A percentile compares a stretch with the other conserved stretches of the same genome.
Evolutionary conservation across 352 stramenopile genomes (phyloP).

Genomic region (Globisporangium nunn): DNA sequence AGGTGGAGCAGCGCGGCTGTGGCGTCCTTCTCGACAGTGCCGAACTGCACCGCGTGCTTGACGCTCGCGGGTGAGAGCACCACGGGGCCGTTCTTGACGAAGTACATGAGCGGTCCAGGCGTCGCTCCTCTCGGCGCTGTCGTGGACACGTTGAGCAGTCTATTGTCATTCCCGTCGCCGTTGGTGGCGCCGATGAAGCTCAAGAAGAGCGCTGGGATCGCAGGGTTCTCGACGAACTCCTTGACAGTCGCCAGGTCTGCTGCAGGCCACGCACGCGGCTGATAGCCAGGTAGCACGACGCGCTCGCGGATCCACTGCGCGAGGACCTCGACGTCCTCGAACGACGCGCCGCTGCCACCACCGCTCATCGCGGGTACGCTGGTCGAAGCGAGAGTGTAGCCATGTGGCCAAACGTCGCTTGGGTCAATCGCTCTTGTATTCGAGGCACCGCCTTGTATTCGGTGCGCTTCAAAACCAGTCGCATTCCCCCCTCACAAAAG

Average conservation of each 20-base stretch:
- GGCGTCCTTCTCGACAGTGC: slow-evolving; percentile 69
- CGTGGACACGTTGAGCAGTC: slow-evolving; percentile 41
- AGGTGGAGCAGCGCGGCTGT: slow-evolving; percentile 78
- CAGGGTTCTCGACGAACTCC: slow-evolving; percentile 70
- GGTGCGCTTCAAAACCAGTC: not conserved
- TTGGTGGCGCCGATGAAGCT: slow-evolving; percentile 39
- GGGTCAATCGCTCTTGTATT: too few species aligned
- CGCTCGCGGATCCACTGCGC: slow-evolving; percentile 83
- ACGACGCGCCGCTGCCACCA: slow-evolving; percentile 57
- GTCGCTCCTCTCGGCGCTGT: slow-evolving; percentile 37
- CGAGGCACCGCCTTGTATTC: too few species aligned
- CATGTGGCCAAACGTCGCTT: too few species aligned
- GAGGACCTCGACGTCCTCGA: slow-evolving; percentile 80
- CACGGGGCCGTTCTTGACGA: slow-evolving; percentile 83
- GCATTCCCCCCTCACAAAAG: too few species aligned
- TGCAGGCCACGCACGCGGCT: slow-evolving; percentile 63
- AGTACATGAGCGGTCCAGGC: slow-evolving; percentile 65
- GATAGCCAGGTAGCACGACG: slow-evolving; percentile 64
- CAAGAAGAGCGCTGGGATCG: slow-evolving; percentile 66
- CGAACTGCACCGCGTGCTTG: slow-evolving; percentile 58
- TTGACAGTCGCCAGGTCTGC: slow-evolving; percentile 76
- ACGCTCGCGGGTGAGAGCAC: slow-evolving; percentile 55
- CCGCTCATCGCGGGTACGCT: slow-evolving; percentile 33
- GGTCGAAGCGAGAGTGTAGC: too few species aligned
- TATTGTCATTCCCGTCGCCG: too few species aligned